phyloP scores from a whole-genome alignment of 2,329 filamentous ascomycete species.

The Cladosporium sp. region DNA sequence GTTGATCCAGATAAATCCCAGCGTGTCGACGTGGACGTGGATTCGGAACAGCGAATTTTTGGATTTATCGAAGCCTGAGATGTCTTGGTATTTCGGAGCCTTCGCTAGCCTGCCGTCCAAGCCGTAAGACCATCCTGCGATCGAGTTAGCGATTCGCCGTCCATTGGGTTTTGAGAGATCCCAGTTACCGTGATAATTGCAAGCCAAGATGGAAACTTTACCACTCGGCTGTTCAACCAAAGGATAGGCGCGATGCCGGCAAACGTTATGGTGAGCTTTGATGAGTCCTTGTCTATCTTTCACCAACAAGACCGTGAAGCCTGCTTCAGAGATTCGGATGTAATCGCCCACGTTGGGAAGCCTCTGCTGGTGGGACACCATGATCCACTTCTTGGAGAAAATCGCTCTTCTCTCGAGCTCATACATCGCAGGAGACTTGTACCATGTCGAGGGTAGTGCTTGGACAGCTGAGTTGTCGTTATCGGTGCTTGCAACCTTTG shows the following conservation, averaged over 20 bases:
- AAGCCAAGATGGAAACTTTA: conserved; percentile 49
- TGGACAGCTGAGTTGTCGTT: not conserved
- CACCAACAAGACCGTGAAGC: conserved; percentile 49
- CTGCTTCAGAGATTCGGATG: conserved; percentile 50
- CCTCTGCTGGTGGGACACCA: conserved; percentile 51
- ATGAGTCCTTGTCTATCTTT: conserved; percentile 49
- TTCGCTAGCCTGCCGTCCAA: conserved; percentile 54
- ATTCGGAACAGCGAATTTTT: conserved; percentile 53
- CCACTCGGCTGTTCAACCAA: conserved; percentile 51
- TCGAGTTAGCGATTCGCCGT: not conserved
- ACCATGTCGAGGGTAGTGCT: not conserved
- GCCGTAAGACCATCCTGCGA: conserved; percentile 51
- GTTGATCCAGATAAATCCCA: conserved; percentile 57
- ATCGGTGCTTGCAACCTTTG: not conserved
- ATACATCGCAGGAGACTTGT: conserved; percentile 29
- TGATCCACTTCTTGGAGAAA: conserved; percentile 50
- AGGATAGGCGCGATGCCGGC: conserved; percentile 57
- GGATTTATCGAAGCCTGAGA: conserved; percentile 52
- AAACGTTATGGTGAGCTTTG: conserved; percentile 58
- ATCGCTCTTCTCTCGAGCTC: conserved; percentile 47
- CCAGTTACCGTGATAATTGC: conserved; percentile 52
- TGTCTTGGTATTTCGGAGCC: conserved; percentile 54
- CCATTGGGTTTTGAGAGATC: too few relatives aligned
- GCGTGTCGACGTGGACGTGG: conserved; percentile 49
- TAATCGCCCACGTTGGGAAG: conserved; percentile 53